Evolutionary conservation across 768 basidiomycete species (phyloP), one percentile per base, ranked within the genome.

Genomic region (Rhodotorula sphaerocarpa): DNA sequence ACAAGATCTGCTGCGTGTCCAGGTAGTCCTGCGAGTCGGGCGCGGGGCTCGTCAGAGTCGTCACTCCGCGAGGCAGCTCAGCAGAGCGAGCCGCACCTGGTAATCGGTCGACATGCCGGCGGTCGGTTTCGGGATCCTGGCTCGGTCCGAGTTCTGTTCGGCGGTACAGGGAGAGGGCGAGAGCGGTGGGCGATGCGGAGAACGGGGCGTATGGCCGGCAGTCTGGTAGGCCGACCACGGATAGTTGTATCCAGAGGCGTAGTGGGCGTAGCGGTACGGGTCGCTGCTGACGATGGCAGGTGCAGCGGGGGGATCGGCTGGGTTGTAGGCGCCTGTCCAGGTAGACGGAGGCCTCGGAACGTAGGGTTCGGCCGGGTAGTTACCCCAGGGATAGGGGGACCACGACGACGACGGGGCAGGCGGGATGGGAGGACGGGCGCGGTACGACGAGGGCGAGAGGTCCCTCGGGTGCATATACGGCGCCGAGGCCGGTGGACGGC

Each of bases 1-100:
- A 15, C 3, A 64, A 36, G 33, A n/a, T 64, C 51, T 15, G 36
- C 46, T 12, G 27, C 7, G 50, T 50, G 20, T 59, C 50, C 42
- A 3, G 7, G 33, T 21, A 15, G 7, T 6, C 2, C 34, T 43
- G 47, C 7, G 11, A 2, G 15, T 16, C 34, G 5, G 5, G n/a
- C 0, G 23, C n/a, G 36, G 39, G 7, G 15, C 33, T 20, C 9
- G 25, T 25, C 3, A 33, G 23, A 12, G 30, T 21, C 46, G n/a
- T 9, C 15, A 9, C 7, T 7, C 10, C 30, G 21, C 10, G 27
- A 18, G 30, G 28, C 27, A 16, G 46, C 27, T 25, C 12, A 18
- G 20, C 16, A 47, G 46, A 15, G 14, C 2, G 27, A 4, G 2
- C 33, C 50, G 21, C n/a, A 51, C 50, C 3, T 21, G 31, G n/a